Base-by-base conservation (phyloP, 176 grass and related monocot species). In the Otatea glauca region DNA sequence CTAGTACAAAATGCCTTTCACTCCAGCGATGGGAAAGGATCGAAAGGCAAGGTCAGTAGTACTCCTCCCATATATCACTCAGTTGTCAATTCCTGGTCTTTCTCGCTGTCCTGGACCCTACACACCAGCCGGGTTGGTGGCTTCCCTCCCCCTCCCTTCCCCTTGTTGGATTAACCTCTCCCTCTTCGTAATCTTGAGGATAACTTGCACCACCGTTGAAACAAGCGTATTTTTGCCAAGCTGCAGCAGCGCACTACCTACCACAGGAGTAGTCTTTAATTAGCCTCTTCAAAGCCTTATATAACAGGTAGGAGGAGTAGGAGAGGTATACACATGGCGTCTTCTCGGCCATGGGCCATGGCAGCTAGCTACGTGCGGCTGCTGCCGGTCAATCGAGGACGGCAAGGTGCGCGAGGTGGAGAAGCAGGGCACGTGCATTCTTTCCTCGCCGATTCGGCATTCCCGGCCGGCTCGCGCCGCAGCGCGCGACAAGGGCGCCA, bases 371-470 rank as follows among this genome's bases (percentile, higher is more conserved):
- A n/a, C 37, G 34, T 5, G 50, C 20, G 29, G 20, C 42, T 45
- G 55, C 74, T 12, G 11, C 20, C 75, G 18, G 54, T 41, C 35
- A 44, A 34, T 20, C 42, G 1, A 51, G 24, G 77, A 75, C 80
- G 89, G 89, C 80, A 81, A 87, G 85, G 89, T 48, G 75, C 62
- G 89, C 81, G 69, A 75, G 89, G 80, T 91, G 89, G 89, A 91
- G 89, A 91, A 91, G 89, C 89, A 91, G 89, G 89, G 85, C 75
- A 91, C 89, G 80, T 91, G 89, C 88, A 81, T 81, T 39, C 69
- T 23, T 54, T 24, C 35, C 25, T 62, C 11, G 38, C 81, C 25
- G 44, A 5, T 48, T 13, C 14, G 43, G 12, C 43, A 1, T 25
- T 17, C 45, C 70, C 70, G 55, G 80, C 79, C 3, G 1, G 37